Percentiles rank a stretch among this genome's conserved stretches.
These are phyloP conservation scores for Phytopythium litorale DNA, from an alignment of 352 stramenopile species.

Conservation along the genomic window DNA sequence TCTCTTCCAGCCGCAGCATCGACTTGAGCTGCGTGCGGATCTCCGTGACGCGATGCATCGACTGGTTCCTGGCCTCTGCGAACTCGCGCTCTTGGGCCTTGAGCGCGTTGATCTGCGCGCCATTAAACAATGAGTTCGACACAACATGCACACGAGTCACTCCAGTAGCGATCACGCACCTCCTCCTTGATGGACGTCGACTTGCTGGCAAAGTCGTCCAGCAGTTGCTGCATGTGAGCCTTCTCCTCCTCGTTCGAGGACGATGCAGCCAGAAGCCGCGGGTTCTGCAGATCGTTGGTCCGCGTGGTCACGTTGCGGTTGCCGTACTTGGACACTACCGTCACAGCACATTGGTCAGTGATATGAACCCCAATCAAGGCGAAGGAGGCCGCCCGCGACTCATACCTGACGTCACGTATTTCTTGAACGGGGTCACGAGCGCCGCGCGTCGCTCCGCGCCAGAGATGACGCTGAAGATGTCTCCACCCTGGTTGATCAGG, in stretches of 20 bases:
- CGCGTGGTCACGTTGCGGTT: slow-evolving; percentile 81
- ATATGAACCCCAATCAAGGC: background rate
- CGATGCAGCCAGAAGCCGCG: slow-evolving; percentile 57
- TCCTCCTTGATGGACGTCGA: slow-evolving; percentile 50
- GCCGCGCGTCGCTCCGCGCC: slow-evolving; percentile 56
- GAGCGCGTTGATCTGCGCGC: slow-evolving; percentile 41
- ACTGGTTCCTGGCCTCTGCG: slow-evolving; percentile 52
- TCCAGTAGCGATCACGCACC: slow-evolving; percentile 16
- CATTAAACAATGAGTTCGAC: too few species aligned
- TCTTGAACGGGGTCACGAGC: slow-evolving; percentile 83
- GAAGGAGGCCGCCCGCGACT: background rate
- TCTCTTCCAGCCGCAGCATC: slow-evolving; percentile 73
- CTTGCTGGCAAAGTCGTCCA: slow-evolving; percentile 38
- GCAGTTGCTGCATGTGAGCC: slow-evolving; percentile 42
- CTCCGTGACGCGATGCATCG: slow-evolving; percentile 55
- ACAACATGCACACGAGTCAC: too few species aligned
- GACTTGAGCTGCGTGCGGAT: slow-evolving; percentile 63
- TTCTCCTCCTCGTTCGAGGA: slow-evolving; percentile 81
- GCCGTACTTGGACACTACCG: slow-evolving; percentile 77
- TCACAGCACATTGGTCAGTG: background rate
- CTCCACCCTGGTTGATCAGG: slow-evolving; percentile 61
- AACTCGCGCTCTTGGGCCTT: slow-evolving; percentile 66
- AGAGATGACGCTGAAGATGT: slow-evolving; percentile 62
- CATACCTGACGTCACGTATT: slow-evolving; percentile 79
- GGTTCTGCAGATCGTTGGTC: slow-evolving; percentile 74